A percentile compares a stretch with the other conserved stretches of the same genome.
Conservation (phyloP, 176 grass and related monocot genomes). For the Phoenix dactylifera region DNA sequence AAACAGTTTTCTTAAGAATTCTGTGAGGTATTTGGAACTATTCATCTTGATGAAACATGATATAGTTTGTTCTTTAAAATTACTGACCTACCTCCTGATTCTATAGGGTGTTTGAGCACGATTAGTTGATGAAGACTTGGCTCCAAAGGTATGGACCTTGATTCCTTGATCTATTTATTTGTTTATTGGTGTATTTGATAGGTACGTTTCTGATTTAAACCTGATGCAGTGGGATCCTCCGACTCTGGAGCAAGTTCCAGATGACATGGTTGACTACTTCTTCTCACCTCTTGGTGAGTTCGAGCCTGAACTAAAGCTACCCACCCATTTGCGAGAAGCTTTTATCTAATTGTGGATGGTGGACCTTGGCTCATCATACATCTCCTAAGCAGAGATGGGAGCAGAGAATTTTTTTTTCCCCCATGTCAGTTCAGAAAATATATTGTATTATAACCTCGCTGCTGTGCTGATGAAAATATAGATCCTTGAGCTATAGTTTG, state of each 20-base stretch:
- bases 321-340: constrained; percentile 59
- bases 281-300: constrained; percentile 73
- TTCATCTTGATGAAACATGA: neutral
- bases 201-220: too few relatives aligned
- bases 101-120: constrained; percentile 68
- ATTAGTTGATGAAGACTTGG: constrained; percentile 59
- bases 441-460: too few relatives aligned
- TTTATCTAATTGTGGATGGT: constrained; percentile 34
- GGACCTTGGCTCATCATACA: too few relatives aligned
- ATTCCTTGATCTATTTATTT: constrained; percentile 13
- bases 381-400: too few relatives aligned
- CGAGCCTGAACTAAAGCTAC: constrained; percentile 70
- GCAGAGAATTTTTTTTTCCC: too few relatives aligned
- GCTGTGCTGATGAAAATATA: too few relatives aligned
- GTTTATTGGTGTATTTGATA: neutral
- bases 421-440: too few relatives aligned
- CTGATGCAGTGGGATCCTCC: constrained; percentile 89
- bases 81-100: neutral
- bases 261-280: constrained; percentile 71
- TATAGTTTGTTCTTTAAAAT: neutral
- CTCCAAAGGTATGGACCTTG: constrained; percentile 53
- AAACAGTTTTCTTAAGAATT: constrained; percentile 71
- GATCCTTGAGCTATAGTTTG: too few relatives aligned
- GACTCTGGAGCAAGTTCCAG: constrained; percentile 54
- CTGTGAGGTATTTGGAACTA: constrained; percentile 46